phyloP scores from a whole-genome alignment of 768 basidiomycete species.

The Jaapia argillacea region DNA sequence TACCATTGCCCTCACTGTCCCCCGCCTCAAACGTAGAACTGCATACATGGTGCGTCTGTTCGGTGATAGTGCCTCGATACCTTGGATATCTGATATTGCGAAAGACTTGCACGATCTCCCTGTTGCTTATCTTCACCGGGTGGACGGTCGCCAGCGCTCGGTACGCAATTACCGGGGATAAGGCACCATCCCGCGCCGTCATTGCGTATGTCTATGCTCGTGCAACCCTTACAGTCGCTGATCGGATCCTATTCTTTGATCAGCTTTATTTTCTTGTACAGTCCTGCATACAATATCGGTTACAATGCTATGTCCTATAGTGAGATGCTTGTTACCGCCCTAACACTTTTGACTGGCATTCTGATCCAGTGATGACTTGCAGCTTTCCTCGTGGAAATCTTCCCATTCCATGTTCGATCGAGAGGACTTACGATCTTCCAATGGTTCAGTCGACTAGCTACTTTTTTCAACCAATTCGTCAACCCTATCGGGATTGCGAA shows the following conservation, averaged over 20 bases:
- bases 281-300: not conserved
- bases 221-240: not conserved
- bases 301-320: conserved; percentile 5
- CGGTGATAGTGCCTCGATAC: not conserved
- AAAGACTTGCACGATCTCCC: conserved; percentile 34
- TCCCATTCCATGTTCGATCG: conserved; percentile 54
- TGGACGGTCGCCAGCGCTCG: conserved; percentile 47
- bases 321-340: conserved; percentile 14
- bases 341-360: conserved; percentile 9
- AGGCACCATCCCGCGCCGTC: conserved; percentile 37
- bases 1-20: conserved; percentile 35
- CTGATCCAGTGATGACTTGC: conserved; percentile 24
- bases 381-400: conserved; percentile 61
- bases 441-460: conserved; percentile 41
- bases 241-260: not conserved
- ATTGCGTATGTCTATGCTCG: conserved; percentile 40
- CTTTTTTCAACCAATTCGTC: conserved; percentile 59
- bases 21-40: conserved; percentile 36
- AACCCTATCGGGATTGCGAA: conserved; percentile 54
- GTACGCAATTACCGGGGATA: conserved; percentile 29
- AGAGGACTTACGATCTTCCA: conserved; percentile 55
- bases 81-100: not conserved
- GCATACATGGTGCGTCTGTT: conserved; percentile 33
- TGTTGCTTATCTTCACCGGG: conserved; percentile 36
- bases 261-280: conserved; percentile 36